phyloP scores from a whole-genome alignment of 768 basidiomycete genomes.

The Xanthoconium stramineum region DNA sequence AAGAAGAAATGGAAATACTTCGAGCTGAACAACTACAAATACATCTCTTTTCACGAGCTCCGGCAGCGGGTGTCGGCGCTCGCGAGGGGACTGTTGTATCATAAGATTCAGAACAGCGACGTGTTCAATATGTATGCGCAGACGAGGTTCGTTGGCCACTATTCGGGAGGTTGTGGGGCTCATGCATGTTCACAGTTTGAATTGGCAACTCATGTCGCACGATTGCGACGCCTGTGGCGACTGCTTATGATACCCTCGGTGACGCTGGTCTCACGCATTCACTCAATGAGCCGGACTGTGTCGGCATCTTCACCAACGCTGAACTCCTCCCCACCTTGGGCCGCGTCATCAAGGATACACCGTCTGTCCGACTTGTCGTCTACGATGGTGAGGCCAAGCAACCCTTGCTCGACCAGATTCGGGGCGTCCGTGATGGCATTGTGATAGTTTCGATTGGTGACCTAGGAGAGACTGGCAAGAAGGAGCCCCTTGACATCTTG shows the following conservation, averaged over 20 bases:
- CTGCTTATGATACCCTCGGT: conserved; percentile 95
- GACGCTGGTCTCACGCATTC: conserved; percentile 86
- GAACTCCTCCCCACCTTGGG: conserved; percentile 79
- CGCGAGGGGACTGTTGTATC: conserved; percentile 66
- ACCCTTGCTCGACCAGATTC: conserved; percentile 57
- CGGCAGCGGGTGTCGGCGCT: conserved; percentile 61
- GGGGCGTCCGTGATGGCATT: conserved; percentile 52
- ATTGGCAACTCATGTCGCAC: conserved; percentile 86
- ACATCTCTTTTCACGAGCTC: conserved; percentile 69
- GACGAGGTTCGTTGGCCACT: conserved; percentile 62
- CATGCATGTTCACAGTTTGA: conserved; percentile 44
- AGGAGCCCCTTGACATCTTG: conserved; percentile 48
- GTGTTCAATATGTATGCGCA: conserved; percentile 89
- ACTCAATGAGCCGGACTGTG: conserved; percentile 80
- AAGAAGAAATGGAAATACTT: conserved; percentile 97
- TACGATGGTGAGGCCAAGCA: conserved; percentile 74
- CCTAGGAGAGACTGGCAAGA: conserved; percentile 63
- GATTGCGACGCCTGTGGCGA: conserved; percentile 81
- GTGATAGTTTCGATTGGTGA: conserved; percentile 66
- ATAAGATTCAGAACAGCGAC: conserved; percentile 64
- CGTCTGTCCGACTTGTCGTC: conserved; percentile 73
- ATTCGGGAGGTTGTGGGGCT: not conserved
- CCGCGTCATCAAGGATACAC: conserved; percentile 68
- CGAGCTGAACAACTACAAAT: conserved; percentile 87
- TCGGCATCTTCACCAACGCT: conserved; percentile 88